A percentile compares a stretch with the other conserved stretches of the same genome.
phyloP scores from a whole-genome alignment of 352 stramenopile species.

The Blastocystis sp. region DNA sequence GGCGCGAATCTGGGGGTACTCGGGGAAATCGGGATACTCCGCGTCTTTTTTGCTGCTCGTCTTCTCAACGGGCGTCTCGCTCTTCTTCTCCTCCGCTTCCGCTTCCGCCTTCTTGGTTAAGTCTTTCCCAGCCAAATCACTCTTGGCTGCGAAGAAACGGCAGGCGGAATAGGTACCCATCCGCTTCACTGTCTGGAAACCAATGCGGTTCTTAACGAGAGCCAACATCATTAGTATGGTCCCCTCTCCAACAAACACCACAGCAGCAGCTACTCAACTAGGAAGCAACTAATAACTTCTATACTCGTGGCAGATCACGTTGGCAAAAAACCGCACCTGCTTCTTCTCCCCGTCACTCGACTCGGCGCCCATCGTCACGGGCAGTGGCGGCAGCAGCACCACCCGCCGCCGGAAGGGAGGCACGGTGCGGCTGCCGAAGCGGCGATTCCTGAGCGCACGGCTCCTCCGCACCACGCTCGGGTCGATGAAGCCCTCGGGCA shows the following conservation, averaged over 20 bases:
- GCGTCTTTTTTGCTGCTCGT: background rate
- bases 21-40: constrained; percentile 50
- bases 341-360: constrained; percentile 2
- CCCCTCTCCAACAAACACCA: background rate
- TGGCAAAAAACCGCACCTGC: constrained; percentile 58
- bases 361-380: background rate
- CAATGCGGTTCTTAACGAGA: constrained; percentile 5
- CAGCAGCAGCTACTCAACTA: background rate
- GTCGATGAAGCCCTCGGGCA: constrained; percentile 49
- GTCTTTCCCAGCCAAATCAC: background rate
- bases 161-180: background rate
- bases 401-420: constrained; percentile 37
- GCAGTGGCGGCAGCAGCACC: constrained; percentile 45
- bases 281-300: constrained; percentile 45
- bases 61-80: constrained; percentile 10
- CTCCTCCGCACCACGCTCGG: constrained; percentile 41
- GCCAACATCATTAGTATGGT: background rate
- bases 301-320: constrained; percentile 65
- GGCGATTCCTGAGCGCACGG: background rate
- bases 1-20: constrained; percentile 37
- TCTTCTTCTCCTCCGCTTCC: background rate
- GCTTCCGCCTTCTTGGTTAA: background rate
- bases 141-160: constrained; percentile 23
- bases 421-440: background rate
- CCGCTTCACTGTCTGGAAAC: background rate